Evolutionary conservation across 768 basidiomycete genomes (phyloP).

Genomic region (Rhizopogon sp.): DNA sequence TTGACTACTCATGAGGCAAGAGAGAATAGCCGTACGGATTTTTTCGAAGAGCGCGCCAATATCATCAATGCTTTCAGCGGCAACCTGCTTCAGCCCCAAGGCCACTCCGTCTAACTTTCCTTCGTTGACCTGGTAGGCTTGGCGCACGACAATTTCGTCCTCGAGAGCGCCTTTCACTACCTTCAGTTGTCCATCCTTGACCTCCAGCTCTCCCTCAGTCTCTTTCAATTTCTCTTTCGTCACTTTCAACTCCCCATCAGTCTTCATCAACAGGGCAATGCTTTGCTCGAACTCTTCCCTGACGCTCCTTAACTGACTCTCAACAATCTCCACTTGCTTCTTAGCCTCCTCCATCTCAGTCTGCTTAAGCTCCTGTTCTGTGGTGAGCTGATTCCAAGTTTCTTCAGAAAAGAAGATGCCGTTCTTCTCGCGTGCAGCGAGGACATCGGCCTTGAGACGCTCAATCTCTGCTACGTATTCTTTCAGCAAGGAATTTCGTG

Average conservation of each 20-base stretch:
- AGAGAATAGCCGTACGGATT: slow-evolving; percentile 51
- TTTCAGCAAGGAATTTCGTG: slow-evolving; percentile 85
- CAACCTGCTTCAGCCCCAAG: slow-evolving; percentile 55
- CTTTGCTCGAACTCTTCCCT: slow-evolving; percentile 92
- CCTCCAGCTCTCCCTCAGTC: slow-evolving; percentile 46
- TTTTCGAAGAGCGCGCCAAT: slow-evolving; percentile 73
- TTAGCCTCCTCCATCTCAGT: slow-evolving; percentile 80
- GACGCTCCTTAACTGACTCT: slow-evolving; percentile 72
- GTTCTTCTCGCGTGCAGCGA: slow-evolving; percentile 93
- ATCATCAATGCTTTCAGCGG: slow-evolving; percentile 66
- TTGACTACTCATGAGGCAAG: background rate
- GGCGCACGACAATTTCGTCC: slow-evolving; percentile 74
- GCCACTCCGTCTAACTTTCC: slow-evolving; percentile 68
- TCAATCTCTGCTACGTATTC: slow-evolving; percentile 95
- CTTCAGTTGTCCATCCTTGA: slow-evolving; percentile 54
- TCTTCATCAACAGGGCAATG: slow-evolving; percentile 66
- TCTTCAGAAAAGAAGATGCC: slow-evolving; percentile 93
- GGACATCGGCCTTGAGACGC: slow-evolving; percentile 81
- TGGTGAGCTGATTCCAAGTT: slow-evolving; percentile 77
- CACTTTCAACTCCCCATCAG: slow-evolving; percentile 70
- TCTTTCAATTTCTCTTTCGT: slow-evolving; percentile 52
- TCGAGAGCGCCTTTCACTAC: slow-evolving; percentile 57
- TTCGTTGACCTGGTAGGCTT: slow-evolving; percentile 78
- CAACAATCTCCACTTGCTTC: slow-evolving; percentile 78
- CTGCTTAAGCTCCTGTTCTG: slow-evolving; percentile 70